Percentiles rank a stretch among this genome's conserved stretches.
Conservation (phyloP, 176 grass and related monocot species). For the Poa pratensis region DNA sequence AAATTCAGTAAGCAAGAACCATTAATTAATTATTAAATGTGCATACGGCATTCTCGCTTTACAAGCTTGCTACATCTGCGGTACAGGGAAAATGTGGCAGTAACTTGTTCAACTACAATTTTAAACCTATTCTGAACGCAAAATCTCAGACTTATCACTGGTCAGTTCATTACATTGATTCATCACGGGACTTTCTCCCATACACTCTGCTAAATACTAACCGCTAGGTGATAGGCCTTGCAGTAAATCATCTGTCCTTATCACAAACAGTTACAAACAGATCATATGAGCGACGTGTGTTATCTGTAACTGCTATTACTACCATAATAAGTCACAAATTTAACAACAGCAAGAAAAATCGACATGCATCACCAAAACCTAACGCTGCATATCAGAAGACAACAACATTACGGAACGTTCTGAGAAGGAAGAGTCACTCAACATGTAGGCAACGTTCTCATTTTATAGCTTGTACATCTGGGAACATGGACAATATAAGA, state of each 20-base stretch:
- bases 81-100: no score
- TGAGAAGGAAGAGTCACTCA: background rate
- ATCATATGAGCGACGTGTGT: background rate
- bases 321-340: background rate
- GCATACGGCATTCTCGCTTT: no score
- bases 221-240: background rate
- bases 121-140: no score
- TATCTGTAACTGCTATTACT: background rate
- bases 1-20: no score
- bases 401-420: background rate
- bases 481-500: background rate
- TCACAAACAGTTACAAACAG: background rate
- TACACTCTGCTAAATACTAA: background rate
- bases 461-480: background rate
- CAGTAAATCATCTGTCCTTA: background rate
- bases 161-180: background rate
- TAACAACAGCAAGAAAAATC: background rate
- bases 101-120: no score
- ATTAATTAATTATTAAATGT: no score
- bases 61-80: no score
- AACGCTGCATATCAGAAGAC: background rate
- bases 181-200: background rate
- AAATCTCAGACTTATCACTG: background rate
- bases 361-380: background rate
- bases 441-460: background rate